phyloP scores from a whole-genome alignment of 345 rosid genomes.

The Dimocarpus longan region DNA sequence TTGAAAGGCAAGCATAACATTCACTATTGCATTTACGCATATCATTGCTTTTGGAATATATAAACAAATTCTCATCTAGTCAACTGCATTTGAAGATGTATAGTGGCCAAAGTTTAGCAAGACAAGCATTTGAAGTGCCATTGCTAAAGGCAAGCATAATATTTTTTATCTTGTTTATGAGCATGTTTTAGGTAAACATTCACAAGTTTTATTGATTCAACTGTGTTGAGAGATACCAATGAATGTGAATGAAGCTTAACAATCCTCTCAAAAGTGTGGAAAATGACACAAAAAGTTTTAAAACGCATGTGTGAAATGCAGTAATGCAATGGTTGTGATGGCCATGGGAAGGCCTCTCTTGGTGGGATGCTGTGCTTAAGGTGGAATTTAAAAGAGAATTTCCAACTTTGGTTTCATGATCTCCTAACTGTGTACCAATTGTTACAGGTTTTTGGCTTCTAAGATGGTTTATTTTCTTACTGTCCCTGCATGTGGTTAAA shows the following conservation, averaged over 20 bases:
- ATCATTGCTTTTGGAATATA: background rate
- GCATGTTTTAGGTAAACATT: background rate
- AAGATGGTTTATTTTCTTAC: background rate
- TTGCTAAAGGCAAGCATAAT: background rate
- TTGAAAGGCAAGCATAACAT: background rate
- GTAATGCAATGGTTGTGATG: background rate
- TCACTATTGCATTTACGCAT: background rate
- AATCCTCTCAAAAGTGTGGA: background rate
- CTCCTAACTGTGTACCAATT: background rate
- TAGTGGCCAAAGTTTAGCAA: background rate
- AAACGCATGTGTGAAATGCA: background rate
- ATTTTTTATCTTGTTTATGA: background rate
- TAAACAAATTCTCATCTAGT: background rate
- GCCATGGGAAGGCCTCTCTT: background rate
- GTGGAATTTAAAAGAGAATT: background rate
- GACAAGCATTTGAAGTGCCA: background rate
- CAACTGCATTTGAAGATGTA: background rate
- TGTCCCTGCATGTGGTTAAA: background rate
- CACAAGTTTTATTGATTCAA: background rate
- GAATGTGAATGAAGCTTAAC: background rate
- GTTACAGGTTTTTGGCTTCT: background rate
- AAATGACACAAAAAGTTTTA: background rate
- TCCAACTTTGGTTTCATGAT: background rate
- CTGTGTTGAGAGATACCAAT: background rate
- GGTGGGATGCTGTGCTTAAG: background rate